These are phyloP conservation scores for Penicillium argentinense DNA, from an alignment of 495 filamentous ascomycete genomes.

Conservation along the genomic window DNA sequence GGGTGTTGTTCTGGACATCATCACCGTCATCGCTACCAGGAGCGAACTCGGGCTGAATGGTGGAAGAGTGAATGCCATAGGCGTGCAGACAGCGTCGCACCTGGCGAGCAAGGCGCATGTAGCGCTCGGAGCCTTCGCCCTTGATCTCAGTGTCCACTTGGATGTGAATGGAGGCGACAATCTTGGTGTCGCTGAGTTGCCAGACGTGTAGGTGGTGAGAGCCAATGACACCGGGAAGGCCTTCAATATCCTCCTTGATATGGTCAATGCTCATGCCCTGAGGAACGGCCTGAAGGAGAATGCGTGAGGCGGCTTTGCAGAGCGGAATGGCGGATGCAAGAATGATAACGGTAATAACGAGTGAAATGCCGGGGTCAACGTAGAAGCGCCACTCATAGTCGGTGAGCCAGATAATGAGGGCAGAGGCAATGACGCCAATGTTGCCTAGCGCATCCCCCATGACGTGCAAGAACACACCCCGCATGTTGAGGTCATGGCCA, in stretches of 20 bases:
- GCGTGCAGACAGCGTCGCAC: constrained; percentile 86
- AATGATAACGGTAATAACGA: constrained; percentile 97
- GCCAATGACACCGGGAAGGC: constrained; percentile 77
- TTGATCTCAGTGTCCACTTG: constrained; percentile 77
- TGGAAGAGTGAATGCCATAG: constrained; percentile 96
- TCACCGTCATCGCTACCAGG: constrained; percentile 58
- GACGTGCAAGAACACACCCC: constrained; percentile 93
- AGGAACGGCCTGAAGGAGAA: constrained; percentile 90
- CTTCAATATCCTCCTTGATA: constrained; percentile 86
- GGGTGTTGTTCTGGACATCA: constrained; percentile 28
- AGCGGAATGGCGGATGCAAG: constrained; percentile 87
- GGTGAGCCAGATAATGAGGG: constrained; percentile 89
- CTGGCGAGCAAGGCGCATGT: constrained; percentile 82
- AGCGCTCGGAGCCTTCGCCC: constrained; percentile 69
- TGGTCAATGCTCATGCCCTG: constrained; percentile 82
- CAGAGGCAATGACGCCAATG: constrained; percentile 91
- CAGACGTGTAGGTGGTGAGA: constrained; percentile 97
- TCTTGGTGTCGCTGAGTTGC: constrained; percentile 92
- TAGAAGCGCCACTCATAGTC: constrained; percentile 69
- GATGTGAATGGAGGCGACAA: constrained; percentile 89
- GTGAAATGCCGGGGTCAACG: constrained; percentile 86
- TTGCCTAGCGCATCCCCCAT: constrained; percentile 96
- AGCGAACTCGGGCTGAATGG: constrained; percentile 95
- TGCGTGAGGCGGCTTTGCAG: constrained; percentile 88
- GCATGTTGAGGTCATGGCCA: constrained; percentile 93